Percentiles rank a stretch among this genome's conserved stretches.
Evolutionary conservation across 192 early-diverging fungal species (phyloP).

Genomic region (Helicostylum pulchrum): DNA sequence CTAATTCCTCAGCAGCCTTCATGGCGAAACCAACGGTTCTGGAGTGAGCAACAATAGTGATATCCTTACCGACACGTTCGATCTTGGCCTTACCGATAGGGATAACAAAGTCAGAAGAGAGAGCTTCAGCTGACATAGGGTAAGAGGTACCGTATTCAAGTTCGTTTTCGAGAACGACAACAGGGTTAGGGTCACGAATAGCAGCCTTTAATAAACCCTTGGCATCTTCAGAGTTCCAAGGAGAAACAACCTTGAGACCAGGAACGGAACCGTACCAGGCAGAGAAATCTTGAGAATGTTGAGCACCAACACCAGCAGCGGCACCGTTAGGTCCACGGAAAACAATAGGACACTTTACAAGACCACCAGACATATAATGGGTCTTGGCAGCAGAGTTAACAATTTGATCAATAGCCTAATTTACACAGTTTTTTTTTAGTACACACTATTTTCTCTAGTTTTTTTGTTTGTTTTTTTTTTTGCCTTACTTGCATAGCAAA

Average conservation of each 20-base stretch:
- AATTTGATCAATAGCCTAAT: slow-evolving; percentile 94
- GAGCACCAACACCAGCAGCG: slow-evolving; percentile 94
- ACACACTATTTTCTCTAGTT: slow-evolving; percentile 1
- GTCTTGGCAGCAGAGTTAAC: slow-evolving; percentile 99
- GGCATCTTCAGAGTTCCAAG: slow-evolving; percentile 95
- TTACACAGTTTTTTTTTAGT: neutral
- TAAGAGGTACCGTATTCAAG: slow-evolving; percentile 93
- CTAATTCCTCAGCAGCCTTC: slow-evolving; percentile 85
- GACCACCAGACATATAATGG: slow-evolving; percentile 95
- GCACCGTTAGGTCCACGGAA: slow-evolving; percentile 99
- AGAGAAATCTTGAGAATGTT: slow-evolving; percentile 98
- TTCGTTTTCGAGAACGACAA: slow-evolving; percentile 96
- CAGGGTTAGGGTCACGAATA: slow-evolving; percentile 97
- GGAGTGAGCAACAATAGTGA: slow-evolving; percentile 95
- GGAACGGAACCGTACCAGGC: slow-evolving; percentile 98
- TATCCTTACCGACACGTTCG: slow-evolving; percentile 75
- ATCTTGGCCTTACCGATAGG: slow-evolving; percentile 95
- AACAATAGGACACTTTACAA: slow-evolving; percentile 86
- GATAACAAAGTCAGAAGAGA: slow-evolving; percentile 44
- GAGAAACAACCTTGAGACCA: slow-evolving; percentile 94
- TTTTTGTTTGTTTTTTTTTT: neutral
- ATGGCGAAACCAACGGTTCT: slow-evolving; percentile 79
- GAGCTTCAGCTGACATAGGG: slow-evolving; percentile 74
- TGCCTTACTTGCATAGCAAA: slow-evolving; percentile 92
- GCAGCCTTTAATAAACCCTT: slow-evolving; percentile 98